phyloP scores from a whole-genome alignment of 345 rosid genomes.

The Boechera stricta region DNA sequence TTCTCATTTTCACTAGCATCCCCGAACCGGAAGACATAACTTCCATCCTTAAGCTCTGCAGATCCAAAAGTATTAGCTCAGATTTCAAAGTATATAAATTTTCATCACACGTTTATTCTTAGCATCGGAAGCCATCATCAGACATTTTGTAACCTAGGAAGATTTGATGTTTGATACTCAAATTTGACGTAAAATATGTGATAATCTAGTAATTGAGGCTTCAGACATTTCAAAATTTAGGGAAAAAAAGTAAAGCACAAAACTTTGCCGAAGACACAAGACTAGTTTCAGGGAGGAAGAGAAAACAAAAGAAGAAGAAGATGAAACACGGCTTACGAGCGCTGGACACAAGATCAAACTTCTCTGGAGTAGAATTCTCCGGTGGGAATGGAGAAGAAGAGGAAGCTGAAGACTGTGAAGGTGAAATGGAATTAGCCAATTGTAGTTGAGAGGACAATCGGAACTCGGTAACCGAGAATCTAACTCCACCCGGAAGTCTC shows the following conservation, averaged over 20 bases:
- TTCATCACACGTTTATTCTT: not conserved
- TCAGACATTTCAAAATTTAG: not conserved
- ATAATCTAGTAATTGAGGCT: not conserved
- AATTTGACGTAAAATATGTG: not conserved
- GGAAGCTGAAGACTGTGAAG: conserved; percentile 34
- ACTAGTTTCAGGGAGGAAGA: not conserved
- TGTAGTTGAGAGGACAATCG: conserved; percentile 19
- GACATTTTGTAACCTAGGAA: not conserved
- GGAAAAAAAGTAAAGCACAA: not conserved
- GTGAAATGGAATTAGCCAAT: conserved; percentile 32
- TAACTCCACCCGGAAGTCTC: conserved; percentile 11
- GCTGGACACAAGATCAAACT: conserved; percentile 47
- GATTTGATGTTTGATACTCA: not conserved
- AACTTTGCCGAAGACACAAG: conserved; percentile 8
- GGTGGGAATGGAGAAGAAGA: conserved; percentile 3
- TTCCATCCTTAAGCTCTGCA: conserved; percentile 67
- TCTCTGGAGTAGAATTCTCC: conserved; percentile 25
- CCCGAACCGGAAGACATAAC: conserved; percentile 65
- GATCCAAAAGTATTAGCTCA: conserved; percentile 18
- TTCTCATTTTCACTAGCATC: conserved; percentile 48
- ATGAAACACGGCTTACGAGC: conserved; percentile 48
- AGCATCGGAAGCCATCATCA: not conserved
- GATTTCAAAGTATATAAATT: not conserved
- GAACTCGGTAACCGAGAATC: conserved; percentile 34
- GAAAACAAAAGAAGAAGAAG: not conserved